Base-by-base conservation (phyloP, 2,329 filamentous ascomycete genomes). In the Trichoderma atroviride region DNA sequence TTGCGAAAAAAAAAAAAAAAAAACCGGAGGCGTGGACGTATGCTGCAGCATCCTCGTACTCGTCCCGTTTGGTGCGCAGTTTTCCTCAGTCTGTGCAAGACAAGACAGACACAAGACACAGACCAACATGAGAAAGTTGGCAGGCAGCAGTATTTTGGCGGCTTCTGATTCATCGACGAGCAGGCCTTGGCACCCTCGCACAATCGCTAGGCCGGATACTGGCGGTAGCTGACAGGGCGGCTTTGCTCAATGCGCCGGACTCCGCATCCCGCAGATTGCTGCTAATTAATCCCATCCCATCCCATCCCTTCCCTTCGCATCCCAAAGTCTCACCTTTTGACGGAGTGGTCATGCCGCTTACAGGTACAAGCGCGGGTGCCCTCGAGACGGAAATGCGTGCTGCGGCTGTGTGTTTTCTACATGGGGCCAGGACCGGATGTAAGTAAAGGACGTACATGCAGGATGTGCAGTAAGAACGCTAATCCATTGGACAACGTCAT, bases 121-220 rank as follows among this genome's bases (percentile, higher is more conserved):
- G 60, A 27, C 60, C 29, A 14, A 27, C 31, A n/a, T 35, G 19
- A 14, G 6, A 4, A 47, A 27, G n/a, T 47, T 59, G 37, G 47
- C 50, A 68, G 65, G 65, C 65, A 68, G 65, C 65, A 68, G 65
- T 68, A 55, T 61, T 68, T 68, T 14, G 33, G 24, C 24, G 31
- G 43, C 57, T 40, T 68, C 57, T 61, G 65, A 68, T 68, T 68
- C 65, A 61, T 61, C 47, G 9, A 53, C 29, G 43, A 40, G 56
- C 65, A 55, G 60, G 65, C 65, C 65, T 64, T 64, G 61, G 16
- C 61, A 50, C 33, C 33, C 33, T 40, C 61, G 50, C 50, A 56
- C 50, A 62, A 31, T 43, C 22, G 47, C 47, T 50, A 24, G 40
- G 40, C 40, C 40, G 40, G 9, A 43, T 19, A 6, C n/a, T 50